These are phyloP conservation scores for Suillus hirtellus DNA, from an alignment of 768 basidiomycete species.

Conservation along the genomic window DNA sequence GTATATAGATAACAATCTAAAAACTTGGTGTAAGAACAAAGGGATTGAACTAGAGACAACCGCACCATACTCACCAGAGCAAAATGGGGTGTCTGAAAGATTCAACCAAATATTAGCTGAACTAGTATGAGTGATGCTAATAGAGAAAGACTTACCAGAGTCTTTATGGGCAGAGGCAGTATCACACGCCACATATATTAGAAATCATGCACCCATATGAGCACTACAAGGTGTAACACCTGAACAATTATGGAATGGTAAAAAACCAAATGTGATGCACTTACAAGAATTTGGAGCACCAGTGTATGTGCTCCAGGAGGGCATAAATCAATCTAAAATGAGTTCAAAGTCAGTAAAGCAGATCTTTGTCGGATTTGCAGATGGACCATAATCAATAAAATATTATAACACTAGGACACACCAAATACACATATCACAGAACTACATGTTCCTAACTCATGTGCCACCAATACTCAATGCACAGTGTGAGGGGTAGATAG, in stretches of 20 bases:
- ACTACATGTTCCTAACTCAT: slow-evolving; percentile 1
- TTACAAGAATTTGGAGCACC: slow-evolving; percentile 22
- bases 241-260: slow-evolving; percentile 16
- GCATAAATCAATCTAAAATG: slow-evolving; percentile 16
- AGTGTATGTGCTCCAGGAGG: slow-evolving; percentile 20
- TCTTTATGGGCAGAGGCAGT: slow-evolving; percentile 36
- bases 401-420: slow-evolving; percentile 16
- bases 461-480: too few relatives aligned
- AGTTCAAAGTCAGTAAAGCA: slow-evolving; percentile 12
- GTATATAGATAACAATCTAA: slow-evolving; percentile 27
- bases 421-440: background rate
- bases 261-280: slow-evolving; percentile 29
- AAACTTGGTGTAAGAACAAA: slow-evolving; percentile 19
- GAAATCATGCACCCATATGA: slow-evolving; percentile 21
- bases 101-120: slow-evolving; percentile 37
- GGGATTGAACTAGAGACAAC: slow-evolving; percentile 34
- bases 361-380: slow-evolving; percentile 18
- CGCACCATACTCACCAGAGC: slow-evolving; percentile 37
- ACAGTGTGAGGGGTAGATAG: too few relatives aligned
- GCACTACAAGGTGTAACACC: background rate
- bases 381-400: slow-evolving; percentile 10
- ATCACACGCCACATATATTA: slow-evolving; percentile 27
- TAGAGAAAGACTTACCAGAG: slow-evolving; percentile 21
- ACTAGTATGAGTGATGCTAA: slow-evolving; percentile 34
- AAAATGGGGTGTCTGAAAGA: slow-evolving; percentile 40